Conservation (phyloP, 208 protist genomes). For the Crithidia thermophila region DNA sequence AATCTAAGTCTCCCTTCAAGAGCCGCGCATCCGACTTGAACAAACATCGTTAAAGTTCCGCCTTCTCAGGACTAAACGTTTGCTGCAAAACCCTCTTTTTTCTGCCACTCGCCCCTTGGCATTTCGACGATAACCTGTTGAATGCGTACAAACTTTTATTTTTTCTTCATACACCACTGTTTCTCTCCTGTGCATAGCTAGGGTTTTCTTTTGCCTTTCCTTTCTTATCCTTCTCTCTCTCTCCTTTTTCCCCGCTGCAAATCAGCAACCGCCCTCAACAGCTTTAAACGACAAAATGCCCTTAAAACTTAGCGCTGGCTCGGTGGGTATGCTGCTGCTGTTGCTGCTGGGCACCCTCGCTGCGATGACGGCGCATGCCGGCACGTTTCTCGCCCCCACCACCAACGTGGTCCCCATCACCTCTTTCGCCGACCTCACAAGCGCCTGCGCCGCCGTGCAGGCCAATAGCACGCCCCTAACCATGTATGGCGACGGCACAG, state of each 20-base stretch:
- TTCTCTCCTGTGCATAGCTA: not conserved
- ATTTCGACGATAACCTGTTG: too few species aligned
- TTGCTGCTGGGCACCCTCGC: not conserved
- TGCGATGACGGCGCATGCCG: not conserved
- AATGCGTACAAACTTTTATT: too few species aligned
- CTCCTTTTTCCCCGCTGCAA: not conserved
- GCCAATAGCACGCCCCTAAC: not conserved
- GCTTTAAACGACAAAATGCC: too few species aligned
- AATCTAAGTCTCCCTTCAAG: too few species aligned
- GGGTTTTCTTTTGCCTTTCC: not conserved
- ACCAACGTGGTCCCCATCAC: not conserved
- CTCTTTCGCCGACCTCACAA: not conserved
- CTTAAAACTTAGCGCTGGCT: too few species aligned
- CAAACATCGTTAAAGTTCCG: too few species aligned
- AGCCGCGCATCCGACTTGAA: too few species aligned
- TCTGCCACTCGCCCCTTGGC: too few species aligned
- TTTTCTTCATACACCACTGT: not conserved
- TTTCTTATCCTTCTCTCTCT: not conserved
- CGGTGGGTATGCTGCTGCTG: not conserved
- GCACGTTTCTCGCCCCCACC: not conserved
- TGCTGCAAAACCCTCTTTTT: too few species aligned
- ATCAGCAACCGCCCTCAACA: not conserved
- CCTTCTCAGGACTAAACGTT: too few species aligned
- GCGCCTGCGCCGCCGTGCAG: not conserved
- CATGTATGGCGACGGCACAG: not conserved